These are phyloP conservation scores for Ogataea nakhonphanomensis DNA, from an alignment of 805 yeast genomes.

Conservation along the genomic window DNA sequence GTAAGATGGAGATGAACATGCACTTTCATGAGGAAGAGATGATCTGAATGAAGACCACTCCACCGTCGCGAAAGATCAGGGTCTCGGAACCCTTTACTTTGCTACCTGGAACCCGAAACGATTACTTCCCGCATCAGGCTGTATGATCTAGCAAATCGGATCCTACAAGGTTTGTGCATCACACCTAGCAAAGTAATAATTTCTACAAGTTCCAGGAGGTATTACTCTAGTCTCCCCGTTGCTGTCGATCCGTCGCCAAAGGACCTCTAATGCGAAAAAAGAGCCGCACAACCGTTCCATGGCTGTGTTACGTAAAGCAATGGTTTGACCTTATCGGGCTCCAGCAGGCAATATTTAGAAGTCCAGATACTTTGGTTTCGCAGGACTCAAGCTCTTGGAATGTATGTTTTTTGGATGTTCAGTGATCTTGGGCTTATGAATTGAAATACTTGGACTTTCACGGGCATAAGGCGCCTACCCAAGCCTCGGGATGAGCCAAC, in stretches of 20 bases:
- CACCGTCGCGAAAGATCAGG: conserved; percentile 49
- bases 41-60: conserved; percentile 49
- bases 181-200: no score
- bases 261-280: conserved; percentile 29
- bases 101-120: conserved; percentile 58
- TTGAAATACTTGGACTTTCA: conserved; percentile 42
- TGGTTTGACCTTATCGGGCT: conserved; percentile 64
- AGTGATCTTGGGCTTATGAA: conserved; percentile 44
- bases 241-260: conserved; percentile 44
- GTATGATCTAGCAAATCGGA: no score
- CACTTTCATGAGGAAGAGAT: conserved; percentile 58
- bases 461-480: conserved; percentile 39
- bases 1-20: conserved; percentile 45
- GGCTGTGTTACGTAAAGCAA: conserved; percentile 57
- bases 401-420: no score
- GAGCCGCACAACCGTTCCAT: conserved; percentile 50
- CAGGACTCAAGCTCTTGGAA: conserved; percentile 43
- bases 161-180: no score
- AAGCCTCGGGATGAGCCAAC: conserved; percentile 36
- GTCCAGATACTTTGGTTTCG: conserved; percentile 45
- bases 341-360: conserved; percentile 45
- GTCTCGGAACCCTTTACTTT: conserved; percentile 47
- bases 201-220: no score
- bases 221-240: conserved; percentile 43
- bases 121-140: conserved; percentile 30